Percentiles rank a stretch among this genome's conserved stretches.
Evolutionary conservation across 805 yeast species (phyloP).

Genomic region (Wickerhamomyces silvicola): DNA sequence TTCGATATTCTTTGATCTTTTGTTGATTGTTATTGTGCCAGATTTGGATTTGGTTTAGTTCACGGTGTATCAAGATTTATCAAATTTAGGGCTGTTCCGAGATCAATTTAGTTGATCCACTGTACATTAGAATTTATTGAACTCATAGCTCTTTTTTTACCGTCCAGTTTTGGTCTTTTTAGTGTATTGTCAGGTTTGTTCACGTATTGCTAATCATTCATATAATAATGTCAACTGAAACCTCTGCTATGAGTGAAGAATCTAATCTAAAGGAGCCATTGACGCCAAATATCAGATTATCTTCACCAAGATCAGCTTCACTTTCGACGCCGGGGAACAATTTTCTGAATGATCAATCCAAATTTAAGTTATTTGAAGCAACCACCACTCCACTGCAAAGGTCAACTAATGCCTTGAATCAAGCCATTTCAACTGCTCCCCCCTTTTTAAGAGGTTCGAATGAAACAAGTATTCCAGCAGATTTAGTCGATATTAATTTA

Average conservation of each 20-base stretch:
- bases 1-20: no score
- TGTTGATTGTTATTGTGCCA: no score
- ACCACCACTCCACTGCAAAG: conserved; percentile 19
- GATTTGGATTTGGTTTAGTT: no score
- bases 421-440: conserved; percentile 19
- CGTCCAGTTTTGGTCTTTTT: no score
- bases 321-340: conserved; percentile 11
- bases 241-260: conserved; percentile 14
- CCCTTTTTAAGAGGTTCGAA: conserved; percentile 17
- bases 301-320: conserved; percentile 14
- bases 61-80: no score
- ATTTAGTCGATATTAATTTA: conserved; percentile 18
- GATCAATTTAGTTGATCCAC: no score
- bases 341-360: conserved; percentile 8
- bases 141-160: no score
- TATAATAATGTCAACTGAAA: conserved; percentile 11
- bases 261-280: conserved; percentile 7
- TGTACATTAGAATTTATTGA: no score
- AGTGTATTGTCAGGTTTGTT: no score
- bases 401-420: conserved; percentile 14
- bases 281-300: conserved; percentile 9
- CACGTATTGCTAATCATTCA: no score
- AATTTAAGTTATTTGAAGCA: conserved; percentile 16
- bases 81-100: no score
- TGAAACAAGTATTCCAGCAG: conserved; percentile 12